Evolutionary conservation across 2,329 filamentous ascomycete genomes (phyloP).

Genomic region (Amauroascus niger): DNA sequence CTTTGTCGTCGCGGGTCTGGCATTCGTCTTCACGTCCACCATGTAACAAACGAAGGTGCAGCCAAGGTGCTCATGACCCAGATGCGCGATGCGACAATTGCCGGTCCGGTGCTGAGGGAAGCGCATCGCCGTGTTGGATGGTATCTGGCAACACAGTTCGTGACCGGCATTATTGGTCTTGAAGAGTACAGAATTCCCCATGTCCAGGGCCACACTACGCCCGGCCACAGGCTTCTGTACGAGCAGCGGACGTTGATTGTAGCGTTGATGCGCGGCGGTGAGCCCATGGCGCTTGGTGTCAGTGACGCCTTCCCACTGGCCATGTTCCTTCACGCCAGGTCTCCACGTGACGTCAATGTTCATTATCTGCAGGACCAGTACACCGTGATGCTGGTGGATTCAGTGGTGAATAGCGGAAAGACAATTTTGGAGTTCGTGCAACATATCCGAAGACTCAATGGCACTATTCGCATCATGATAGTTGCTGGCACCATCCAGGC

Average conservation of each 20-base stretch:
- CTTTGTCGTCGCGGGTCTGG: conserved; percentile 11
- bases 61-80: conserved; percentile 46
- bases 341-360: conserved; percentile 33
- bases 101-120: conserved; percentile 40
- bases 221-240: conserved; percentile 40
- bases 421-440: conserved; percentile 42
- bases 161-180: conserved; percentile 40
- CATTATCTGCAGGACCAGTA: conserved; percentile 34
- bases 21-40: conserved; percentile 24
- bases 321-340: conserved; percentile 43
- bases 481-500: conserved; percentile 49
- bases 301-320: conserved; percentile 45
- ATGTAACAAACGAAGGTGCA: conserved; percentile 39
- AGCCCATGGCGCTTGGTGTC: conserved; percentile 52
- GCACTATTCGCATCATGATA: conserved; percentile 42
- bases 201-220: conserved; percentile 41
- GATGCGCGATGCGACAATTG: conserved; percentile 42
- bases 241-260: conserved; percentile 47
- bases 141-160: conserved; percentile 45
- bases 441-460: conserved; percentile 36
- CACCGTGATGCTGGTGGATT: conserved; percentile 49
- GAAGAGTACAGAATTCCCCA: conserved; percentile 43
- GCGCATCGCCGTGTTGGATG: conserved; percentile 43
- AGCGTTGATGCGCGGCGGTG: conserved; percentile 54
- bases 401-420: conserved; percentile 50